These are phyloP conservation scores for Plasmodium relictum DNA, from an alignment of 169 alveolate genomes.

Conservation along the genomic window DNA sequence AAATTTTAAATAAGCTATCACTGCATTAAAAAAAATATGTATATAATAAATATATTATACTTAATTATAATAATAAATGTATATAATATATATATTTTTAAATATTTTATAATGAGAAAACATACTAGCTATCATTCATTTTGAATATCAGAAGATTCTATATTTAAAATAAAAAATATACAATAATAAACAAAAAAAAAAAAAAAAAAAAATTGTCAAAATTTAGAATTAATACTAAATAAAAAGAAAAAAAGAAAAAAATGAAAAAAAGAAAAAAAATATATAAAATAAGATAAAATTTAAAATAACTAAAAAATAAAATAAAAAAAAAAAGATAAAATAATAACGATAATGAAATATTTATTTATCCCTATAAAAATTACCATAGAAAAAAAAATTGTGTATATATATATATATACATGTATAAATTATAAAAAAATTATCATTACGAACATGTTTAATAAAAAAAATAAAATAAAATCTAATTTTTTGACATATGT, in stretches of 20 bases:
- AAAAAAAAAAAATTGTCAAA: no score
- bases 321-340: constrained; percentile 1
- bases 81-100: not conserved
- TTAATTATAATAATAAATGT: no score
- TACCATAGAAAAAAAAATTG: no score
- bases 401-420: no score
- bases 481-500: no score
- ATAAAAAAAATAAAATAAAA: no score
- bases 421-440: no score
- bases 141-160: constrained; percentile 42
- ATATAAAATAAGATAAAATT: not conserved
- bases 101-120: constrained; percentile 15
- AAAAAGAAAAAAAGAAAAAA: constrained; percentile 6
- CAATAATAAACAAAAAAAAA: constrained; percentile 15
- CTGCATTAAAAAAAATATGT: constrained; percentile 53
- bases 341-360: not conserved
- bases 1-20: constrained; percentile 96
- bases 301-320: not conserved
- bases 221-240: not conserved
- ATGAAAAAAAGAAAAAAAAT: constrained; percentile 28
- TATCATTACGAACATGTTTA: no score
- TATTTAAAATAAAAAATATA: constrained; percentile 3
- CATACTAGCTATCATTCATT: constrained; percentile 71
- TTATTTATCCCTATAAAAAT: no score
- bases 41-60: no score